Evolutionary conservation across 2,329 filamentous ascomycete species (phyloP), one percentile per base, ranked within the genome.

Genomic region (Mycosphaerella arachidis): DNA sequence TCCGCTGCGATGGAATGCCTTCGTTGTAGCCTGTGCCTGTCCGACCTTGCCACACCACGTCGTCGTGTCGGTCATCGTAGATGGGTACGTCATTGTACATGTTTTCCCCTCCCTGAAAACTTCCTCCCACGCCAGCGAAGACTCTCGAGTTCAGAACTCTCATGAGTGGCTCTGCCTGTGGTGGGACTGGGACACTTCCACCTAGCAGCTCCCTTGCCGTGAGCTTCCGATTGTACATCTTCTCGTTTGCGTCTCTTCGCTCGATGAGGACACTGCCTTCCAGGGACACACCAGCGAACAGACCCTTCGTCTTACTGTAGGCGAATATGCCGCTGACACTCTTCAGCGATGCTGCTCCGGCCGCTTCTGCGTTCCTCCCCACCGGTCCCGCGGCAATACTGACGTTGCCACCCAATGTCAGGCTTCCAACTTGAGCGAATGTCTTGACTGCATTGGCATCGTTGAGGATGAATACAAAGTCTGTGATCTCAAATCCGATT

Each of bases 381-480:
- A 99, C 85, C 0, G 94, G 94, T 1, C 94, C 94, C 6, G 94
- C 94, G 18, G 94, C 94, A 68, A 99, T 88, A 4, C 91, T 96
- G 37, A 97, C 94, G 72, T 99, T 99, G 66, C 94, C 94, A 69
- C 94, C 94, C 6, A 99, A 82, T 4, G 94, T 97, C 63, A 99
- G 81, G 56, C 90, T 93, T 4, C 94, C 94, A 43, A 89, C 86
- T 75, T 97, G 93, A 6, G 92, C 91, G 76, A 99, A 97, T 8
- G 93, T 92, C 75, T 91, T 91, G 66, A 99, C 93, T 48, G 94
- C 93, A 60, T 81, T 85, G 46, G 86, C 81, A 72, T 99, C 93
- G 78, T 99, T 99, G 66, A 99, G 86, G 66, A 99, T 97, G 78
- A 99, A 97, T 73, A 99, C 94, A 73, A 99, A 99, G 74, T 94